Evolutionary conservation across 2,329 filamentous ascomycete species (phyloP).

Genomic region (Dothideomycetes sp.): DNA sequence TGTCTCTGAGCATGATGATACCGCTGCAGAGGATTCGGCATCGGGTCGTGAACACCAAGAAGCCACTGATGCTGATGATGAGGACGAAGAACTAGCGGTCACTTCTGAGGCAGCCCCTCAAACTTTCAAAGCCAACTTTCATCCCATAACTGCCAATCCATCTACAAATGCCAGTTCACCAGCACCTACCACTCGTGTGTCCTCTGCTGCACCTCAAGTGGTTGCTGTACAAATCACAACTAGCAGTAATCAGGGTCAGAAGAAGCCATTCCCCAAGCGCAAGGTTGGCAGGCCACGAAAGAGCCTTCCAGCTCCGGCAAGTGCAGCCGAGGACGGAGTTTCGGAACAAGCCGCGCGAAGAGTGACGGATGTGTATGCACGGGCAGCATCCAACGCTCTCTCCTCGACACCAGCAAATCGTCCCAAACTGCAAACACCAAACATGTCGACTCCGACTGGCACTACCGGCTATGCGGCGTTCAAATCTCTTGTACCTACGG

Average conservation of each 20-base stretch:
- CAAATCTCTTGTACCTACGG: constrained; percentile 21
- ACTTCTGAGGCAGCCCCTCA: constrained; percentile 1
- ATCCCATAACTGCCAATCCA: not conserved
- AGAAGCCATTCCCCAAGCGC: constrained; percentile 5
- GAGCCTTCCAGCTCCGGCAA: not conserved
- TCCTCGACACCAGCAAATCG: not conserved
- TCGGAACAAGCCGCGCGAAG: not conserved
- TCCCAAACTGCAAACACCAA: constrained; percentile 1
- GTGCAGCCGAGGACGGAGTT: not conserved
- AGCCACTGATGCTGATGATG: constrained; percentile 28
- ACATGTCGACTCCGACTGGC: constrained; percentile 3
- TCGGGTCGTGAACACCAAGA: constrained; percentile 27
- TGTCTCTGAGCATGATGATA: not conserved
- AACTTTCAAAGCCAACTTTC: too few species aligned
- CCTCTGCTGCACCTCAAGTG: constrained; percentile 1
- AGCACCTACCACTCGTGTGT: not conserved
- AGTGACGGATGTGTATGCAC: not conserved
- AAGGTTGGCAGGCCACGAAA: not conserved
- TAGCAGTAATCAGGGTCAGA: not conserved
- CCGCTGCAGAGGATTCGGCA: constrained; percentile 25
- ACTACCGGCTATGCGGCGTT: constrained; percentile 36
- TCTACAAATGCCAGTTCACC: not conserved
- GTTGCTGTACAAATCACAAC: constrained; percentile 6
- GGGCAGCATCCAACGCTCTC: not conserved
- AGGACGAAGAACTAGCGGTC: constrained; percentile 15